Percentiles rank a stretch among this genome's conserved stretches.
Conservation (phyloP, 768 basidiomycete genomes). For the Termitomyces sp. region DNA sequence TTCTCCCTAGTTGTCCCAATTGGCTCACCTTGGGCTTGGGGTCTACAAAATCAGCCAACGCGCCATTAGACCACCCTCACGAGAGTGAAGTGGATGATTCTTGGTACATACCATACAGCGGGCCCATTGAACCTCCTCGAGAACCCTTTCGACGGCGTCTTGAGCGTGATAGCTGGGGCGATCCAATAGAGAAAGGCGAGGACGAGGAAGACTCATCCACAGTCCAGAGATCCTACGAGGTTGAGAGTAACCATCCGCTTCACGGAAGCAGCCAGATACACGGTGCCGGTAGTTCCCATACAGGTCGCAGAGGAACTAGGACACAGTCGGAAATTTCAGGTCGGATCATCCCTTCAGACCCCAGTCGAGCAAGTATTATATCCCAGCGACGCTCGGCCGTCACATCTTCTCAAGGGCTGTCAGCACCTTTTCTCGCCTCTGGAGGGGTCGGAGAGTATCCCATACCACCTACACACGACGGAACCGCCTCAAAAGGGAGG, state of each 20-base stretch:
- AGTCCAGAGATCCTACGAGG: constrained; percentile 26
- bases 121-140: constrained; percentile 50
- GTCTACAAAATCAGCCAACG: constrained; percentile 10
- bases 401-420: constrained; percentile 28
- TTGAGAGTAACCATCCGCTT: not conserved
- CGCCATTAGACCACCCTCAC: constrained; percentile 3
- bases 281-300: constrained; percentile 13
- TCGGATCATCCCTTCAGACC: constrained; percentile 37
- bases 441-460: constrained; percentile 73
- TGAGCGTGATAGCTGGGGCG: constrained; percentile 41
- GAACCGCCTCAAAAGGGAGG: constrained; percentile 10
- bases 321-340: constrained; percentile 41
- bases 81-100: constrained; percentile 30
- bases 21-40: constrained; percentile 16
- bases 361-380: constrained; percentile 25
- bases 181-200: constrained; percentile 28
- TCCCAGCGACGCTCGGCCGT: constrained; percentile 33
- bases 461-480: constrained; percentile 26
- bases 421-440: constrained; percentile 35
- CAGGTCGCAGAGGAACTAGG: constrained; percentile 27
- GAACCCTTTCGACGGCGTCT: constrained; percentile 23
- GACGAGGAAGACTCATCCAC: constrained; percentile 26
- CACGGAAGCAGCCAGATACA: not conserved
- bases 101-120: constrained; percentile 66
- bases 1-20: constrained; percentile 15